A percentile compares a stretch with the other conserved stretches of the same genome.
Conservation (phyloP, 345 rosid genomes). For the Citrus glauca region DNA sequence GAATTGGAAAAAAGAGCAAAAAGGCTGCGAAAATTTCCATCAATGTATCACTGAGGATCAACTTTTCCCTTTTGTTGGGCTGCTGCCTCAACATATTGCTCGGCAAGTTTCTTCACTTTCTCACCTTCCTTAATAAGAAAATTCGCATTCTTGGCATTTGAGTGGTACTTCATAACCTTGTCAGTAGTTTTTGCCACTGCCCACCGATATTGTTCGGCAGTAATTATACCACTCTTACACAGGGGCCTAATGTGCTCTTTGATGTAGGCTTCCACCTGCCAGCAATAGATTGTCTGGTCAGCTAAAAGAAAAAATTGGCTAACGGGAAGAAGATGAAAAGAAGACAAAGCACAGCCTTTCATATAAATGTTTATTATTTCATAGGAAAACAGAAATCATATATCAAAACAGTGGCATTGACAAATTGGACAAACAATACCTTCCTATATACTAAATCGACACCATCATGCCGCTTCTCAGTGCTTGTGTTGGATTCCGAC, state of each 20-base stretch:
- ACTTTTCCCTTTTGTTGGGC: constrained; percentile 58
- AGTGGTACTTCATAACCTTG: constrained; percentile 91
- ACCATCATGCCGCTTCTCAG: constrained; percentile 33
- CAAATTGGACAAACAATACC: constrained; percentile 34
- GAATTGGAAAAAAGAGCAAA: not conserved
- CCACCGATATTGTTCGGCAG: constrained; percentile 84
- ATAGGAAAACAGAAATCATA: not conserved
- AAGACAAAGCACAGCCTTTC: not conserved
- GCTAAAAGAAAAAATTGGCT: not conserved
- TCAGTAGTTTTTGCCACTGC: constrained; percentile 79
- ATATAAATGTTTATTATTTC: not conserved
- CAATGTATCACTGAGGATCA: constrained; percentile 17
- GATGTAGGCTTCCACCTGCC: constrained; percentile 86
- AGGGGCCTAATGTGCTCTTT: constrained; percentile 97
- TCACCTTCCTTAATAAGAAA: constrained; percentile 96
- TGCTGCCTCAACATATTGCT: constrained; percentile 82
- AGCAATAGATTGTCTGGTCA: not conserved
- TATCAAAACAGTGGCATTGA: not conserved
- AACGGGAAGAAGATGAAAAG: not conserved
- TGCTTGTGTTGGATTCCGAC: constrained; percentile 23
- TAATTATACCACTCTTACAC: constrained; percentile 84
- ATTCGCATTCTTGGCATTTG: constrained; percentile 74
- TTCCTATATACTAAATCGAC: constrained; percentile 50
- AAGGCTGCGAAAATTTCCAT: not conserved
- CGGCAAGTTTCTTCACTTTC: constrained; percentile 94